These are phyloP conservation scores for Candida pseudoglaebosa DNA, from an alignment of 805 yeast genomes.

Conservation along the genomic window DNA sequence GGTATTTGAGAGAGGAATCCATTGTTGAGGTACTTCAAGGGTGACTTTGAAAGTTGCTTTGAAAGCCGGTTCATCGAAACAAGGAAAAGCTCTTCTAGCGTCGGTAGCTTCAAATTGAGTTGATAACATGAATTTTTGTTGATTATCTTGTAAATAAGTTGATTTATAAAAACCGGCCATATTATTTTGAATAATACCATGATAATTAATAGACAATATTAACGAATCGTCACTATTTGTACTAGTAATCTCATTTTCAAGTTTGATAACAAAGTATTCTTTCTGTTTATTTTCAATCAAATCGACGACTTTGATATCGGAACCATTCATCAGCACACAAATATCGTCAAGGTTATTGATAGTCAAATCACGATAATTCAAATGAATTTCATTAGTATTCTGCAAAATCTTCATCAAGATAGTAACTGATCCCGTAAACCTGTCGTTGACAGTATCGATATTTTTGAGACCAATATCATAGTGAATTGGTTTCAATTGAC, in stretches of 20 bases:
- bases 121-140: slow-evolving; percentile 37
- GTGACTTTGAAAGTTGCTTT: slow-evolving; percentile 54
- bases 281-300: slow-evolving; percentile 35
- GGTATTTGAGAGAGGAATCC: slow-evolving; percentile 47
- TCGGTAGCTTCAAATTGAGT: slow-evolving; percentile 61
- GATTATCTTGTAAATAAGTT: slow-evolving; percentile 36
- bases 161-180: slow-evolving; percentile 58
- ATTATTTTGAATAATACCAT: slow-evolving; percentile 47
- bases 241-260: slow-evolving; percentile 35
- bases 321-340: slow-evolving; percentile 24
- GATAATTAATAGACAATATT: slow-evolving; percentile 29
- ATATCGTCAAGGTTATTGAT: slow-evolving; percentile 17
- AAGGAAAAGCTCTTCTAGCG: slow-evolving; percentile 57
- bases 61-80: slow-evolving; percentile 52
- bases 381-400: slow-evolving; percentile 41
- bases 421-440: slow-evolving; percentile 45
- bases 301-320: slow-evolving; percentile 8
- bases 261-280: slow-evolving; percentile 61
- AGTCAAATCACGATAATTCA: slow-evolving; percentile 46
- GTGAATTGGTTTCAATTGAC: slow-evolving; percentile 65
- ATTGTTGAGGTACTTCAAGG: slow-evolving; percentile 25
- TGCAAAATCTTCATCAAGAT: slow-evolving; percentile 45
- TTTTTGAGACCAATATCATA: slow-evolving; percentile 61
- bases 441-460: slow-evolving; percentile 49
- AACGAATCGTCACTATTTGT: slow-evolving; percentile 14